Conservation (phyloP, 2,329 filamentous ascomycete species). For the Fusarium sp. region DNA sequence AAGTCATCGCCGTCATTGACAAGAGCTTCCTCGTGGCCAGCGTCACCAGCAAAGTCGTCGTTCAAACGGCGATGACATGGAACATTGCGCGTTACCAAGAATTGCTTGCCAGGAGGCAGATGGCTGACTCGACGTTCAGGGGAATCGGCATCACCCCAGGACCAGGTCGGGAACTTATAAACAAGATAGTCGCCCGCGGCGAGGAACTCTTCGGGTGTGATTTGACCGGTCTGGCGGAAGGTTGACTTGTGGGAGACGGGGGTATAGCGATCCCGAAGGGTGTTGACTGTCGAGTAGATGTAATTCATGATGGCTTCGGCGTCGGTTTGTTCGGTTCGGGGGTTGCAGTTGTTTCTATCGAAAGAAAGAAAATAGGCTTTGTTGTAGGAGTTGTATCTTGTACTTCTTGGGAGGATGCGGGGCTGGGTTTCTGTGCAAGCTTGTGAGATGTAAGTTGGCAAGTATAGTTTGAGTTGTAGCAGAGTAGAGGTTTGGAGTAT, state of each 20-base stretch:
- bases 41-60: conserved; percentile 91
- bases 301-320: conserved; percentile 76
- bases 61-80: conserved; percentile 92
- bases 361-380: conserved; percentile 2
- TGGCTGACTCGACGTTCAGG: conserved; percentile 81
- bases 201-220: conserved; percentile 97
- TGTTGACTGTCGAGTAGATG: conserved; percentile 92
- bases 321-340: neutral
- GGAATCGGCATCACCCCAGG: conserved; percentile 91
- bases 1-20: conserved; percentile 82
- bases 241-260: conserved; percentile 91
- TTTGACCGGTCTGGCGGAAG: conserved; percentile 92
- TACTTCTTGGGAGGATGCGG: conserved; percentile 18
- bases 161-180: conserved; percentile 99
- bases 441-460: neutral
- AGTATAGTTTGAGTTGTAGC: neutral
- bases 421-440: conserved; percentile 18
- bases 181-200: conserved; percentile 96
- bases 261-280: conserved; percentile 89
- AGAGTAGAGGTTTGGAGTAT: neutral
- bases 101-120: conserved; percentile 92
- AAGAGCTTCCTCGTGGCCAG: conserved; percentile 85
- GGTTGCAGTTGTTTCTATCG: neutral
- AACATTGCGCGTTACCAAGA: conserved; percentile 91
- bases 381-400: neutral